Conservation (phyloP, 768 basidiomycete species). For the Rhodotorula sphaerocarpa region DNA sequence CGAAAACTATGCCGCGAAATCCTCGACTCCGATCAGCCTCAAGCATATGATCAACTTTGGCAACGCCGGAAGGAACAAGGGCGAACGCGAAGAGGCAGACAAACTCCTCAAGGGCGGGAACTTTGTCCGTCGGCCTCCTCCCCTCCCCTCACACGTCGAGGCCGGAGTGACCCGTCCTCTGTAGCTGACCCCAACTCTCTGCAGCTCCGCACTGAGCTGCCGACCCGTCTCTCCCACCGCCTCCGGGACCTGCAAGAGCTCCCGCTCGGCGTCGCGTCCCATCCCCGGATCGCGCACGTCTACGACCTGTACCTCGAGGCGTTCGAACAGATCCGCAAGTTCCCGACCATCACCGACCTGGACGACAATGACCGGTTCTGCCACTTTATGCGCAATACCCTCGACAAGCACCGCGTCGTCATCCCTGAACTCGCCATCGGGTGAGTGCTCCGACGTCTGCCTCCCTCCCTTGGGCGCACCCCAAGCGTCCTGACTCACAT, state of each 20-base stretch:
- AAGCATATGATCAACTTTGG: conserved; percentile 38
- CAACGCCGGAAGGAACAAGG: conserved; percentile 27
- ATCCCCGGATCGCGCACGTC: conserved; percentile 71
- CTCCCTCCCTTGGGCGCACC: conserved; percentile 51
- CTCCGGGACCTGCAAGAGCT: conserved; percentile 76
- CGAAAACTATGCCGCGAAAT: conserved; percentile 17
- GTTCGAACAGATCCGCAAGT: conserved; percentile 52
- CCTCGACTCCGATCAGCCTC: conserved; percentile 35
- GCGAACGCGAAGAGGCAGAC: conserved; percentile 31
- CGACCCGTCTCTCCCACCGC: conserved; percentile 77
- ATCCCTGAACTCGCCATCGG: conserved; percentile 13
- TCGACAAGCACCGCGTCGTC: conserved; percentile 64
- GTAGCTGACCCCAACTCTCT: not conserved
- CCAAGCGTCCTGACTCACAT: not conserved
- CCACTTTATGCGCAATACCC: conserved; percentile 55
- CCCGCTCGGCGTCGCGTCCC: conserved; percentile 77
- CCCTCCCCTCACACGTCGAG: not conserved
- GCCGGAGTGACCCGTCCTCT: no score
- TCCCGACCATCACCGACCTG: conserved; percentile 62
- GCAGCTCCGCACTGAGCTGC: conserved; percentile 70
- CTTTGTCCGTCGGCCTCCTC: conserved; percentile 27
- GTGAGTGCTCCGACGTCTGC: not conserved
- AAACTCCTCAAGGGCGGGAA: conserved; percentile 37
- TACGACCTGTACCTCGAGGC: conserved; percentile 58
- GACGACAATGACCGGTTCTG: conserved; percentile 75